These are phyloP conservation scores for Cladosporium sp. DNA, from an alignment of 2,329 filamentous ascomycete species.

Conservation along the genomic window DNA sequence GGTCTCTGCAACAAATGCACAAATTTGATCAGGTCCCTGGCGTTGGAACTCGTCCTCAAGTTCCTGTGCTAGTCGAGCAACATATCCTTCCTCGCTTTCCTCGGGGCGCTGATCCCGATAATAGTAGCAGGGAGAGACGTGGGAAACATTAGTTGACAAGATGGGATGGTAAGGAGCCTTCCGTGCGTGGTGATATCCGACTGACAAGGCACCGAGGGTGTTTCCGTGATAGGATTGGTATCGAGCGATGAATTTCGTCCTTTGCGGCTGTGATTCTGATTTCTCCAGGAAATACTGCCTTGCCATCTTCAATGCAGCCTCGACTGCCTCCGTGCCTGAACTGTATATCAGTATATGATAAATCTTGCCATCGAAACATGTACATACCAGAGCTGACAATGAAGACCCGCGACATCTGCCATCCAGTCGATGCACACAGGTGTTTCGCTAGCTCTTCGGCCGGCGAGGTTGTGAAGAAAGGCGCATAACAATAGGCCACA, in stretches of 20 bases:
- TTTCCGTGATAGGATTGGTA: slow-evolving; percentile 63
- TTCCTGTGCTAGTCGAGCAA: slow-evolving; percentile 38
- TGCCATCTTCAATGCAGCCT: slow-evolving; percentile 60
- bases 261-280: slow-evolving; percentile 43
- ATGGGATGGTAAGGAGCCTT: slow-evolving; percentile 56
- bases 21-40: slow-evolving; percentile 44
- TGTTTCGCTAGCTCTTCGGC: slow-evolving; percentile 49
- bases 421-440: slow-evolving; percentile 44
- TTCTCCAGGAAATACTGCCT: slow-evolving; percentile 59
- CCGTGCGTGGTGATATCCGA: slow-evolving; percentile 57
- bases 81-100: slow-evolving; percentile 40
- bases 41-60: slow-evolving; percentile 45
- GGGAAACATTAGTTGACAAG: slow-evolving; percentile 45
- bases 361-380: slow-evolving; percentile 47
- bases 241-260: slow-evolving; percentile 58
- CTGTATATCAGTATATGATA: slow-evolving; percentile 18
- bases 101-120: slow-evolving; percentile 28
- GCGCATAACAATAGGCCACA: slow-evolving; percentile 53
- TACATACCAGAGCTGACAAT: slow-evolving; percentile 56
- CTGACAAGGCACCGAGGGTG: slow-evolving; percentile 59
- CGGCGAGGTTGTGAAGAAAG: slow-evolving; percentile 51
- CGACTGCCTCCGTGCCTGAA: slow-evolving; percentile 60
- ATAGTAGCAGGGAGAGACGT: slow-evolving; percentile 55
- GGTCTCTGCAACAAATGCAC: slow-evolving; percentile 50
- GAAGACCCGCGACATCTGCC: slow-evolving; percentile 49